Conservation (phyloP, 805 yeast genomes). For the Pichia phayaonensis region DNA sequence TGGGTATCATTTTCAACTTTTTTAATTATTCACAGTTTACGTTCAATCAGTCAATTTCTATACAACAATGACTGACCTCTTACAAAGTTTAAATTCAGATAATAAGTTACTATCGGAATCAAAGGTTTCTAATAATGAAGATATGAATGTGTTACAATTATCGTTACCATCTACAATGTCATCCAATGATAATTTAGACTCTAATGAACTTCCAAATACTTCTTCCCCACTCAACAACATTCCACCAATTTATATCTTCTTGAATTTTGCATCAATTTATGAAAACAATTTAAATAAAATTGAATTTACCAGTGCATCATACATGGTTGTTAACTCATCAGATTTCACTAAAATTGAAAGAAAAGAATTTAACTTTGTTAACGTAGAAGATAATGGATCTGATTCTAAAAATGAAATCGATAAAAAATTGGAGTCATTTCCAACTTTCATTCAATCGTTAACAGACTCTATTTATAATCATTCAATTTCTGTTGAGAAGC, state of each 20-base stretch:
- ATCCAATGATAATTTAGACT: background rate
- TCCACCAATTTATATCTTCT: background rate
- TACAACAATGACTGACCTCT: background rate
- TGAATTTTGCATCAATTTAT: background rate
- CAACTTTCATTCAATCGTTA: slow-evolving; percentile 3
- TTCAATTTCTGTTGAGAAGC: slow-evolving; percentile 21
- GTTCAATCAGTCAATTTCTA: background rate
- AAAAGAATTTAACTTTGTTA: background rate
- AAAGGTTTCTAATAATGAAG: background rate
- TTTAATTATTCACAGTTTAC: background rate
- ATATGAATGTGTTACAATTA: background rate
- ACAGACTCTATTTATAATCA: slow-evolving; percentile 7
- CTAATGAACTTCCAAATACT: background rate
- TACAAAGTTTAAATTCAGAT: background rate
- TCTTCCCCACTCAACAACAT: background rate
- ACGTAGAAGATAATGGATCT: background rate
- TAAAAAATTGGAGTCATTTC: background rate
- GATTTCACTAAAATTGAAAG: background rate
- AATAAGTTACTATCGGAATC: background rate
- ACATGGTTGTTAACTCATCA: background rate
- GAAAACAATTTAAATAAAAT: slow-evolving; percentile 2
- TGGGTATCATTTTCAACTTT: background rate
- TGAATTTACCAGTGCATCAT: slow-evolving; percentile 2
- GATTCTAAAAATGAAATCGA: background rate
- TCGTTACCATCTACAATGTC: background rate